These are phyloP conservation scores for Suillus fuscotomentosus DNA, from an alignment of 768 basidiomycete species.

Conservation along the genomic window DNA sequence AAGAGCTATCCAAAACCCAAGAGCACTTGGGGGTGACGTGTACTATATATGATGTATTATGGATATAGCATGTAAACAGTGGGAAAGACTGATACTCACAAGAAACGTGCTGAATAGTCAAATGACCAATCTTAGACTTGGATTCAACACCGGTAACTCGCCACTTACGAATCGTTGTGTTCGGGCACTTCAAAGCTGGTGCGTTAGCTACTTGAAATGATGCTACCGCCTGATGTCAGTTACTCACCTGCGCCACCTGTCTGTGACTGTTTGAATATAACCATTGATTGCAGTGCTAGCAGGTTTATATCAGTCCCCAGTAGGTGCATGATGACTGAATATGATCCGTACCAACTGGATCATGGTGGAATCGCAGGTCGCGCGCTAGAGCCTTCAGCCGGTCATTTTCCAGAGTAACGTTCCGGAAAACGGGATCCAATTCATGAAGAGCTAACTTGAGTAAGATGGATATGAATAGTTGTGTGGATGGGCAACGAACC, in stretches of 20 bases:
- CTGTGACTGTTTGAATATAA: constrained; percentile 91
- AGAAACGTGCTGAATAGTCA: constrained; percentile 61
- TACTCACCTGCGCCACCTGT: constrained; percentile 87
- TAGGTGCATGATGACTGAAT: not conserved
- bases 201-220: not conserved
- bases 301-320: not conserved
- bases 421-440: constrained; percentile 78
- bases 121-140: not conserved
- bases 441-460: constrained; percentile 73
- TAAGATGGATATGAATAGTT: not conserved
- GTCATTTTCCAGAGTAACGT: constrained; percentile 79
- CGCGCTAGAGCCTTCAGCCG: constrained; percentile 63
- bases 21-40: constrained; percentile 85
- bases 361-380: constrained; percentile 74
- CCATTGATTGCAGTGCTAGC: constrained; percentile 86
- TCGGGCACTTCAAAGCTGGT: constrained; percentile 58
- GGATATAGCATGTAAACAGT: not conserved
- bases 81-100: constrained; percentile 36
- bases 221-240: not conserved
- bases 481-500: constrained; percentile 41
- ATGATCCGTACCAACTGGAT: constrained; percentile 63
- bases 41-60: constrained; percentile 50
- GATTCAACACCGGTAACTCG: not conserved
- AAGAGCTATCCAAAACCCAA: constrained; percentile 96
- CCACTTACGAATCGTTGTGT: constrained; percentile 89